Base-by-base conservation (phyloP, 1,139 yeast genomes). In the Kurtzmaniella quercitrusa region DNA sequence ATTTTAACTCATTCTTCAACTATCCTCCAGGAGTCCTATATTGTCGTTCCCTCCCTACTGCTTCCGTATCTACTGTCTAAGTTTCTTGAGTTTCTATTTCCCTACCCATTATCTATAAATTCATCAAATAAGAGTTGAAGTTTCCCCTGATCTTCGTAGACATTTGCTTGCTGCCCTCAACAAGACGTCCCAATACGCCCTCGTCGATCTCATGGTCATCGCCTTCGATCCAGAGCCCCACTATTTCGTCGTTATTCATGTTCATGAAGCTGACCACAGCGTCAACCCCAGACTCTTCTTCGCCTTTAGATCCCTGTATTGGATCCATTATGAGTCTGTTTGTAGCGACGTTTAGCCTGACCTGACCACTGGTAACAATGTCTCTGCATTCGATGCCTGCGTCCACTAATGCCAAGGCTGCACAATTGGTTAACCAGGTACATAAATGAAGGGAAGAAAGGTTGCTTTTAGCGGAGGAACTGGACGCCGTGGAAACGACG, bases 371-470 rank as follows among this genome's bases (percentile, higher is more conserved):
- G 4, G 91, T 78, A 1, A 90, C 90, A 44, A 91, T 66, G 58
- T 90, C 96, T 46, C 78, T 70, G 21, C 89, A 62, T 54, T 89
- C 94, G 36, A 91, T 82, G 5, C 89, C 90, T 0, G 96, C 84
- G 60, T 91, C 94, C 1, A 86, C 82, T 48, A 91, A 63, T 0
- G 96, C 96, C 45, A 88, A 60, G 7, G 87, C 77, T 2, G 85
- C 72, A 43, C 85, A 78, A 51, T 83, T 83, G 12, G 79, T 66
- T 8, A 76, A 60, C 69, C 79, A 73, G 40, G 60, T 62, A 37
- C 66, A 59, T 43, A 73, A 60, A 48, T 75, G 68, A 40, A 74
- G 61, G 38, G 76, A 56, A 11, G 66, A 58, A 6, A 65, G 53
- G 45, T 65, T 62, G 23, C 68, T 55, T 31, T 64, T 45, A 6